phyloP scores from a whole-genome alignment of 202 grass and related monocot genomes.

The Schoenoplectus triqueter region DNA sequence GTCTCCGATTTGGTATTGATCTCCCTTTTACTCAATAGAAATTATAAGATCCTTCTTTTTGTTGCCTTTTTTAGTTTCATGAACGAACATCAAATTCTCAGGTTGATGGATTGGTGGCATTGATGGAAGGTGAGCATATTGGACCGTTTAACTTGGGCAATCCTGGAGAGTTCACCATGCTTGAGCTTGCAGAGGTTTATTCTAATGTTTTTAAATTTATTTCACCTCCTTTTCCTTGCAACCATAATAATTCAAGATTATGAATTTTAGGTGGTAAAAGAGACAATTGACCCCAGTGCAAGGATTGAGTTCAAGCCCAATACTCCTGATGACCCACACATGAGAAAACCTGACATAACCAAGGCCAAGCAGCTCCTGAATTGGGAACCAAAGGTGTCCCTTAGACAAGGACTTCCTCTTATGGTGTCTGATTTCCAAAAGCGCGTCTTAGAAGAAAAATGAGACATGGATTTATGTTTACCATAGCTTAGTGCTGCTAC shows the following conservation, averaged over 20 bases:
- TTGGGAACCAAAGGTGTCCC: conserved; percentile 83
- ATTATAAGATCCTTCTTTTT: background rate
- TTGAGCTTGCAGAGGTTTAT: conserved; percentile 85
- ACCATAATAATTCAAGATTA: background rate
- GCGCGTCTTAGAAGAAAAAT: conserved; percentile 76
- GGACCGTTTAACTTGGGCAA: conserved; percentile 97
- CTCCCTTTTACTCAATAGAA: background rate
- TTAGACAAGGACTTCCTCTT: conserved; percentile 72
- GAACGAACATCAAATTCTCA: conserved; percentile 36
- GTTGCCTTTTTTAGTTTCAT: background rate
- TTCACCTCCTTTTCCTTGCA: conserved; percentile 17
- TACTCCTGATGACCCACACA: conserved; percentile 90
- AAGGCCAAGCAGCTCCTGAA: conserved; percentile 79
- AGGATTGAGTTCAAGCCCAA: conserved; percentile 81
- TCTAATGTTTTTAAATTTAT: conserved; percentile 7
- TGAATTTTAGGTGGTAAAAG: conserved; percentile 72
- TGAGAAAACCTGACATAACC: conserved; percentile 94
- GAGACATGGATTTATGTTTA: conserved; percentile 54
- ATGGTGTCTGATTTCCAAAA: conserved; percentile 93
- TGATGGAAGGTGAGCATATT: conserved; percentile 85
- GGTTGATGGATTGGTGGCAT: conserved; percentile 83
- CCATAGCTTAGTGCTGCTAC: conserved; percentile 33
- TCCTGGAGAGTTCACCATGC: conserved; percentile 95
- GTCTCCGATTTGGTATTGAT: conserved; percentile 91
- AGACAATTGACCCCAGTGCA: conserved; percentile 76